Evolutionary conservation across 495 filamentous ascomycete genomes (phyloP).

Genomic region (Haplographium delicatum): DNA sequence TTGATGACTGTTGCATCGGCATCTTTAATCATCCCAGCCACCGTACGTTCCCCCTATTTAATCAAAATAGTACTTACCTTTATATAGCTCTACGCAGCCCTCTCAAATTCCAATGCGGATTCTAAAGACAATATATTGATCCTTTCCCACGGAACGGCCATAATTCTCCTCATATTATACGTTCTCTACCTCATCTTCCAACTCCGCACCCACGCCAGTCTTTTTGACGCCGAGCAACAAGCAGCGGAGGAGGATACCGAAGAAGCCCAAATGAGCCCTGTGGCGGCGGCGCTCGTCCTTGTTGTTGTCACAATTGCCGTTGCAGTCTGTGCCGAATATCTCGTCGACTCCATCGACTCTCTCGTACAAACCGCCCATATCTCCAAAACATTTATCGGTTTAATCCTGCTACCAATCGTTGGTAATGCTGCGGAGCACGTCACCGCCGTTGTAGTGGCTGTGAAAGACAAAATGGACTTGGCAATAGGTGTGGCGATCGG

Average conservation of each 20-base stretch:
- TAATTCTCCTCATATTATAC: constrained; percentile 86
- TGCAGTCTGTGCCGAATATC: constrained; percentile 87
- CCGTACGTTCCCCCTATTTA: constrained; percentile 55
- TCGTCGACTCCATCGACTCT: constrained; percentile 88
- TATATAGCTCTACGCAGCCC: constrained; percentile 18
- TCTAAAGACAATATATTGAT: constrained; percentile 64
- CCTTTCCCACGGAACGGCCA: constrained; percentile 83
- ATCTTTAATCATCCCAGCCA: constrained; percentile 87
- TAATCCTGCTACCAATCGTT: constrained; percentile 93
- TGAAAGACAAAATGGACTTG: constrained; percentile 96
- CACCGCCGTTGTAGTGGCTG: constrained; percentile 85
- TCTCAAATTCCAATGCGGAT: constrained; percentile 27
- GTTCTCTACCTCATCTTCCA: constrained; percentile 89
- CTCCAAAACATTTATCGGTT: constrained; percentile 93
- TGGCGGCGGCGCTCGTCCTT: constrained; percentile 67
- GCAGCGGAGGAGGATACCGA: constrained; percentile 35
- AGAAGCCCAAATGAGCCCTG: constrained; percentile 58
- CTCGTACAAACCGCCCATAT: constrained; percentile 80
- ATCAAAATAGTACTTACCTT: constrained; percentile 20
- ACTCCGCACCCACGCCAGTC: constrained; percentile 68
- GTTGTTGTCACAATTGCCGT: constrained; percentile 76
- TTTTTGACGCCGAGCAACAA: constrained; percentile 67
- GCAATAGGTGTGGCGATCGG: constrained; percentile 93
- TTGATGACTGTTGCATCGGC: constrained; percentile 90
- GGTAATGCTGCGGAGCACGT: constrained; percentile 98